These are phyloP conservation scores for Deuterostichococcus epilithicus DNA, from an alignment of 139 green algal genomes.

Conservation along the genomic window DNA sequence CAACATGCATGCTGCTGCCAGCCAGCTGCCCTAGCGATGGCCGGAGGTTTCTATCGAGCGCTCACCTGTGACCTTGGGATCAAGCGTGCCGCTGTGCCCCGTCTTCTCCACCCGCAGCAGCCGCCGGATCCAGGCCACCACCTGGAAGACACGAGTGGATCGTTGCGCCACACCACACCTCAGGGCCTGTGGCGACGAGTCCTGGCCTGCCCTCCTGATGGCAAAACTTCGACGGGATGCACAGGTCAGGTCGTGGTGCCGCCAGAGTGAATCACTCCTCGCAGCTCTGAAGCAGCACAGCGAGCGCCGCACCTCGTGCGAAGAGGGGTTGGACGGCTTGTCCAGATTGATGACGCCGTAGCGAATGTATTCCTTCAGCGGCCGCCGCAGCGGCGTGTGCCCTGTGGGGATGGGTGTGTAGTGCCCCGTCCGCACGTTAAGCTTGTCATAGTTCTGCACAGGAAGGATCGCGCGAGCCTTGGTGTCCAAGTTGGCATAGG, in stretches of 20 bases:
- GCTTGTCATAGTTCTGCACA: slow-evolving; percentile 79
- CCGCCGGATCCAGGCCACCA: slow-evolving; percentile 94
- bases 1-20: background rate
- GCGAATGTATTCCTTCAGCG: slow-evolving; percentile 83
- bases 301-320: slow-evolving; percentile 96
- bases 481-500: too few species aligned
- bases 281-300: too few species aligned
- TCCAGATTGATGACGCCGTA: slow-evolving; percentile 98
- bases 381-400: slow-evolving; percentile 78
- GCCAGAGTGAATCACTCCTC: too few species aligned
- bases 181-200: too few species aligned
- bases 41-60: too few species aligned
- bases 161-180: too few species aligned
- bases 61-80: slow-evolving; percentile 77
- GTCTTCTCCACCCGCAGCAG: slow-evolving; percentile 99
- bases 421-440: slow-evolving; percentile 93
- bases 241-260: too few species aligned
- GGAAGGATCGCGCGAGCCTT: too few species aligned
- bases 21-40: background rate
- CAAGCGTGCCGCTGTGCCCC: slow-evolving; percentile 93
- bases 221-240: too few species aligned
- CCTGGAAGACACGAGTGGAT: too few species aligned
- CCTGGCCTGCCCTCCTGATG: too few species aligned
- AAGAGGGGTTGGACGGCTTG: slow-evolving; percentile 96
- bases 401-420: slow-evolving; percentile 97